Percentiles rank a stretch among this genome's conserved stretches.
phyloP scores from a whole-genome alignment of 768 basidiomycete genomes.

The Amanita thiersii region DNA sequence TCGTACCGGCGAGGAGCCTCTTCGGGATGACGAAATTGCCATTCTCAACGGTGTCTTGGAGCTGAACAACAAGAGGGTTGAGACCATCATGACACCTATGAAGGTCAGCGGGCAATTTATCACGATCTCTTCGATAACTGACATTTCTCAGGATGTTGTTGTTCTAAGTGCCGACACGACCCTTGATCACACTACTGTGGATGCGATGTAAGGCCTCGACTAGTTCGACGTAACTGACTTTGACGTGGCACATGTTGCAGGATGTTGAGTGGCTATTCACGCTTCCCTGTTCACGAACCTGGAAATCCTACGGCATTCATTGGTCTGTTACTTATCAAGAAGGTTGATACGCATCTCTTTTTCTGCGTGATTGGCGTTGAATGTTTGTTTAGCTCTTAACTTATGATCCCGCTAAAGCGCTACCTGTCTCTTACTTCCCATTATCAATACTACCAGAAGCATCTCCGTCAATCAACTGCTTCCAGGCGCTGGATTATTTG shows the following conservation, averaged over 20 bases:
- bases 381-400: constrained; percentile 53
- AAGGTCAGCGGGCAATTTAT: constrained; percentile 42
- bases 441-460: constrained; percentile 89
- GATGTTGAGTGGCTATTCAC: constrained; percentile 78
- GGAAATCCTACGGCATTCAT: constrained; percentile 62
- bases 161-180: constrained; percentile 72
- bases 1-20: constrained; percentile 65
- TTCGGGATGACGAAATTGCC: constrained; percentile 75
- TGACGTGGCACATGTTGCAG: constrained; percentile 21
- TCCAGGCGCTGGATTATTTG: constrained; percentile 94
- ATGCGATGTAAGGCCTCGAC: constrained; percentile 45
- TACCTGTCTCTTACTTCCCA: constrained; percentile 66
- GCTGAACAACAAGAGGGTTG: constrained; percentile 67
- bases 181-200: constrained; percentile 72
- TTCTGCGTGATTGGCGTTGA: neutral
- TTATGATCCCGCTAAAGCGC: constrained; percentile 78
- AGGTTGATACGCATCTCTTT: constrained; percentile 30
- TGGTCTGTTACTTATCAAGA: constrained; percentile 79
- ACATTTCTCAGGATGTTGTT: constrained; percentile 58
- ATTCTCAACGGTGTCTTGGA: constrained; percentile 78
- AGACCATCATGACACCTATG: constrained; percentile 79
- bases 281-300: constrained; percentile 82
- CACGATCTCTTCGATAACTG: too few species aligned
- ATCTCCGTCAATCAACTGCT: constrained; percentile 80
- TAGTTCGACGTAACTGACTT: constrained; percentile 5